Evolutionary conservation across 352 stramenopile species (phyloP).

Genomic region (Pythium scleroteichum): DNA sequence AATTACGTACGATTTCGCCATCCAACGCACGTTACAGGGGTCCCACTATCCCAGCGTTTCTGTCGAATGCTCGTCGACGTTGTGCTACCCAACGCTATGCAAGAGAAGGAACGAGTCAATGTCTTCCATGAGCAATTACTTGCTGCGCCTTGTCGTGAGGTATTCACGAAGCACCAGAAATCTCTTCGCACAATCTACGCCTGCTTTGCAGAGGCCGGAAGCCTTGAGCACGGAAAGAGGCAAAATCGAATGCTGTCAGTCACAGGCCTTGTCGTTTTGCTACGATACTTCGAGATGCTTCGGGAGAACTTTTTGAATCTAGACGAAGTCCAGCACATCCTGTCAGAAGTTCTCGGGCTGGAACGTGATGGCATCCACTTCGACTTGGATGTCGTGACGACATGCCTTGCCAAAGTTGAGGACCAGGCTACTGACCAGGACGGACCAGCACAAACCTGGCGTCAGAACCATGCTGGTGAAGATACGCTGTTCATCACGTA

Average conservation of each 20-base stretch:
- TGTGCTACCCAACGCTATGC: slow-evolving; percentile 54
- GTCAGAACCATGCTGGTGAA: not conserved
- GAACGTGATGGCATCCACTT: slow-evolving; percentile 60
- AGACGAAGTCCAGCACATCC: slow-evolving; percentile 60
- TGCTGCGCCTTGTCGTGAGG: slow-evolving; percentile 45
- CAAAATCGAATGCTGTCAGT: slow-evolving; percentile 44
- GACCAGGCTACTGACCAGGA: not conserved
- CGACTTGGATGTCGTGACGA: slow-evolving; percentile 16
- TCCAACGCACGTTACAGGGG: not conserved
- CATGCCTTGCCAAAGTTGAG: slow-evolving; percentile 8
- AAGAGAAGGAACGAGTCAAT: slow-evolving; percentile 47
- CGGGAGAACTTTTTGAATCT: slow-evolving; percentile 62
- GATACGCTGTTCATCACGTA: slow-evolving; percentile 46
- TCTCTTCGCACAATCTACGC: slow-evolving; percentile 44
- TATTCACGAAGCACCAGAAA: slow-evolving; percentile 54
- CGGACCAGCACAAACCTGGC: not conserved
- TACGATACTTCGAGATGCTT: slow-evolving; percentile 56
- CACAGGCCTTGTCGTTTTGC: slow-evolving; percentile 44
- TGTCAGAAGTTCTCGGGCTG: slow-evolving; percentile 59
- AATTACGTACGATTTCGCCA: slow-evolving; percentile 34
- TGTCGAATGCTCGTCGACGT: slow-evolving; percentile 52
- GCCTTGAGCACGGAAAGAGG: slow-evolving; percentile 4
- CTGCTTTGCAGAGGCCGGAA: slow-evolving; percentile 38
- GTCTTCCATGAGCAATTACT: slow-evolving; percentile 56
- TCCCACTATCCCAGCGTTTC: slow-evolving; percentile 43